A percentile compares a stretch with the other conserved stretches of the same genome.
Conservation (phyloP, 2,329 filamentous ascomycete genomes). For the Epichloe elymi region DNA sequence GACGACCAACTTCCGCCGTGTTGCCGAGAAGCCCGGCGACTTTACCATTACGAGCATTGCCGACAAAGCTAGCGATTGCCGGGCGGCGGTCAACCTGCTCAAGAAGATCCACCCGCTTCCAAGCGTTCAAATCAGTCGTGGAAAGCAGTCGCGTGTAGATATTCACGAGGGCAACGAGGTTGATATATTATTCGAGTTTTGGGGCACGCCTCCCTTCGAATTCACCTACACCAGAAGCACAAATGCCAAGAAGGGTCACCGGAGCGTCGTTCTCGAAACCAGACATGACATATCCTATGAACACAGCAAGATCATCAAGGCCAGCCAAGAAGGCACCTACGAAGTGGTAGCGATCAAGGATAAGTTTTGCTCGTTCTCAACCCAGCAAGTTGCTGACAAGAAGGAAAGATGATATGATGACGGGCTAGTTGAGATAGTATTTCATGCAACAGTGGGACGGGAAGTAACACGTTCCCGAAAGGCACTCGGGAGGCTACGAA, state of each 20-base stretch:
- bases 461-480: slow-evolving; percentile 17
- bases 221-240: slow-evolving; percentile 92
- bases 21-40: slow-evolving; percentile 79
- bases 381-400: slow-evolving; percentile 40
- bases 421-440: not conserved
- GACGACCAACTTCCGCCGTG: slow-evolving; percentile 77
- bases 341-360: slow-evolving; percentile 96
- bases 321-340: slow-evolving; percentile 90
- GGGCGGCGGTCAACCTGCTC: slow-evolving; percentile 60
- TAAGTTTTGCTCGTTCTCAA: slow-evolving; percentile 78
- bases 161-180: slow-evolving; percentile 95
- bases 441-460: too few relatives aligned
- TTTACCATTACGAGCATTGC: slow-evolving; percentile 80
- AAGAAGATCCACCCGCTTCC: slow-evolving; percentile 88
- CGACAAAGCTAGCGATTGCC: slow-evolving; percentile 81
- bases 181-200: slow-evolving; percentile 89
- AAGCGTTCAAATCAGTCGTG: slow-evolving; percentile 78
- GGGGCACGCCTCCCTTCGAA: slow-evolving; percentile 90
- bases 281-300: slow-evolving; percentile 76
- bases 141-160: slow-evolving; percentile 67
- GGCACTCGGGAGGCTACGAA: slow-evolving; percentile 22
- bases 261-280: slow-evolving; percentile 74
- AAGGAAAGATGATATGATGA: slow-evolving; percentile 18
- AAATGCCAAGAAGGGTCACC: slow-evolving; percentile 69
- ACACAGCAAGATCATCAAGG: slow-evolving; percentile 66